Conservation (phyloP, 805 yeast genomes). For the Suhomyces prunicola region DNA sequence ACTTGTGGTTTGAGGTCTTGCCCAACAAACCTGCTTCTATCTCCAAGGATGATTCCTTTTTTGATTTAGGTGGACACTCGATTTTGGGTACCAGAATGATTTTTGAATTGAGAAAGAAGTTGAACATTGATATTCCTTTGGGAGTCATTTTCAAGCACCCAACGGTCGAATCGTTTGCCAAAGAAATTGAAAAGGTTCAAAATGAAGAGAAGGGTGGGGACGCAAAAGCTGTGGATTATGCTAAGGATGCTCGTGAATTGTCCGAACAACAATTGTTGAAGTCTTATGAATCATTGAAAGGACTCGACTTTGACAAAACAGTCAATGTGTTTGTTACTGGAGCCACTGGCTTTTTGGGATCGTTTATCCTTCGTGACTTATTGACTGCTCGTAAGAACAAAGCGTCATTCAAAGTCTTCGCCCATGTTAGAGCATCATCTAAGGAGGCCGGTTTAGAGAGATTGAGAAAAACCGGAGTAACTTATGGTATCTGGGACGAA, state of each 20-base stretch:
- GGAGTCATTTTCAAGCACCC: conserved; percentile 90
- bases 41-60: conserved; percentile 81
- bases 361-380: conserved; percentile 78
- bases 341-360: conserved; percentile 93
- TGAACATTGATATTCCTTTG: conserved; percentile 79
- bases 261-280: conserved; percentile 37
- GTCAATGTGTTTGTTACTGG: conserved; percentile 86
- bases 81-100: conserved; percentile 96
- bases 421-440: conserved; percentile 87
- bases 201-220: conserved; percentile 29
- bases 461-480: conserved; percentile 66
- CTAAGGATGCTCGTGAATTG: conserved; percentile 66
- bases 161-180: conserved; percentile 75
- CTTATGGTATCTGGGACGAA: conserved; percentile 80
- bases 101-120: conserved; percentile 77
- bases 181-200: conserved; percentile 59
- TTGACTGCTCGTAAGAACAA: conserved; percentile 49
- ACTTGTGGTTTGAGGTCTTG: conserved; percentile 80
- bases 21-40: conserved; percentile 83
- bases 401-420: conserved; percentile 56
- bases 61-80: conserved; percentile 97
- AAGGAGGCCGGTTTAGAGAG: conserved; percentile 71
- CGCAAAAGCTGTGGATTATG: conserved; percentile 47
- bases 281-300: conserved; percentile 45
- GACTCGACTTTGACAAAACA: conserved; percentile 30